These are phyloP conservation scores for Botrytis porri DNA, from an alignment of 2,329 filamentous ascomycete species.

Conservation along the genomic window DNA sequence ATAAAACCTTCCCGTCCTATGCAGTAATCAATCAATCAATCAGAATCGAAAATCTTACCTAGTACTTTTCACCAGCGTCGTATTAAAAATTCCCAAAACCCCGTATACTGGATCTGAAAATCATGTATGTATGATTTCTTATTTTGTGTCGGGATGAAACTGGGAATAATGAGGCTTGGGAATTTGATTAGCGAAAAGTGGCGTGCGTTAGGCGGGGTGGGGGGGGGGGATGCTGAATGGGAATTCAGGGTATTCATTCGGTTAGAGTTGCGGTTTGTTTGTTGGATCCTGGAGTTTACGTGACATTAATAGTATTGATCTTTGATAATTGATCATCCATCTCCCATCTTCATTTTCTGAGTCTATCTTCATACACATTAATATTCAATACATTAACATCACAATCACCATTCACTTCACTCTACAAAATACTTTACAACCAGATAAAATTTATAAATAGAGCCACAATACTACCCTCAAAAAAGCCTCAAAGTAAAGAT, in stretches of 20 bases:
- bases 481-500: neutral
- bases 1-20: neutral
- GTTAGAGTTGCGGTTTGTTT: neutral
- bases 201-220: neutral
- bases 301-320: no score
- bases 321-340: no score
- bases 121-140: neutral
- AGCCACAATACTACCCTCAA: neutral
- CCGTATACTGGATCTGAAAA: neutral
- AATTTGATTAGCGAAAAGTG: neutral
- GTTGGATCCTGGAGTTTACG: no score
- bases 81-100: neutral
- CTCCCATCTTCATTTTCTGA: no score
- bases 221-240: neutral
- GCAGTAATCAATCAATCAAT: no score
- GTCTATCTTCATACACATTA: neutral
- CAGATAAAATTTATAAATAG: neutral
- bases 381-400: neutral
- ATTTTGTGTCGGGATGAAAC: neutral
- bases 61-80: neutral
- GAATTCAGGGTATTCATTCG: neutral
- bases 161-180: neutral
- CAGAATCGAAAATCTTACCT: neutral
- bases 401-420: neutral
- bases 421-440: neutral